These are phyloP conservation scores for Trametes sp. DNA, from an alignment of 1,284 basidiomycete genomes.

Conservation along the genomic window DNA sequence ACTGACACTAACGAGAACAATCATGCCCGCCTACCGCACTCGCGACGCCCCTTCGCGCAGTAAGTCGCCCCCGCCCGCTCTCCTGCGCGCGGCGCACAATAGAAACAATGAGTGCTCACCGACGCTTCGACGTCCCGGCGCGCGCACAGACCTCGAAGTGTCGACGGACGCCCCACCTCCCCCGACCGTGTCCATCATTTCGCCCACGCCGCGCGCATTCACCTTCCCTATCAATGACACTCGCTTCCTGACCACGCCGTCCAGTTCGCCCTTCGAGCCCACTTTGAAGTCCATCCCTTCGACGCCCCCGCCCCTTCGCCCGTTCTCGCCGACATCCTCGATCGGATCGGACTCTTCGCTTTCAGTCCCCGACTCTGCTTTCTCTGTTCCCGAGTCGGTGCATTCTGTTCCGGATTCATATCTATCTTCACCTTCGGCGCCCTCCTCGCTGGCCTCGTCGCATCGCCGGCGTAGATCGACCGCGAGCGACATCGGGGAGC, in stretches of 20 bases:
- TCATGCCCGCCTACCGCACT: conserved; percentile 79
- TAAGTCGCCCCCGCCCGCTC: too few species aligned
- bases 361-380: conserved; percentile 20
- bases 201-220: conserved; percentile 80
- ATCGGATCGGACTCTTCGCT: conserved; percentile 53
- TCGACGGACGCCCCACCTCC: conserved; percentile 65
- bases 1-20: conserved; percentile 47
- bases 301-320: conserved; percentile 49
- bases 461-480: conserved; percentile 72
- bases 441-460: conserved; percentile 44
- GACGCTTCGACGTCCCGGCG: conserved; percentile 2
- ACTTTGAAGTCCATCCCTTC: conserved; percentile 63
- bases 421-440: conserved; percentile 45
- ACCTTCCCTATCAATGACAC: conserved; percentile 71
- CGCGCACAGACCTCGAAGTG: conserved; percentile 70
- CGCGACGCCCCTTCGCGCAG: conserved; percentile 72
- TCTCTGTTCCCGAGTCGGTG: conserved; percentile 21
- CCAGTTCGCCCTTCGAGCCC: conserved; percentile 73
- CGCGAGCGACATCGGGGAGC: conserved; percentile 64
- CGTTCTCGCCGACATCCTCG: conserved; percentile 54
- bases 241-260: conserved; percentile 67
- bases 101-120: conserved; percentile 39
- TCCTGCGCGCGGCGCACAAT: conserved; percentile 16
- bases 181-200: conserved; percentile 71
- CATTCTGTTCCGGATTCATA: conserved; percentile 23